Evolutionary conservation across 805 yeast genomes (phyloP).

Genomic region (Torulaspora quercuum): DNA sequence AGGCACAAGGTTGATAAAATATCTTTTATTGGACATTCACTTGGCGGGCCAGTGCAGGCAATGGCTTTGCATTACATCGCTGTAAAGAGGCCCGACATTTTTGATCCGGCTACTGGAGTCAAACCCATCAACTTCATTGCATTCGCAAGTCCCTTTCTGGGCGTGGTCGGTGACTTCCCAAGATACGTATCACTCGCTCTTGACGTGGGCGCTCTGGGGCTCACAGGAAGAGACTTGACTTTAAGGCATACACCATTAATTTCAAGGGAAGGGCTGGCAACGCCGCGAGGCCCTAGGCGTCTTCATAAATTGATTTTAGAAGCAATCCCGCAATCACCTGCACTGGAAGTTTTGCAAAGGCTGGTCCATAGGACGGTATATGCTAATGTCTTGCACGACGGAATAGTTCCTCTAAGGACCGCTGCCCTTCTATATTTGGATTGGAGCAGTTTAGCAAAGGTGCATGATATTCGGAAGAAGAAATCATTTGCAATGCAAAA

Average conservation of each 20-base stretch:
- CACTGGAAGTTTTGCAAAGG: conserved; percentile 55
- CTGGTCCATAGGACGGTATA: conserved; percentile 76
- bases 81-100: conserved; percentile 62
- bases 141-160: conserved; percentile 84
- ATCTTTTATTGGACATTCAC: conserved; percentile 88
- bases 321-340: conserved; percentile 71
- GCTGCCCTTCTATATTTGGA: conserved; percentile 82
- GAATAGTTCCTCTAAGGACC: conserved; percentile 91
- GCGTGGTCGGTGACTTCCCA: conserved; percentile 85
- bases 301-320: conserved; percentile 57
- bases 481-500: conserved; percentile 5
- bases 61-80: conserved; percentile 81
- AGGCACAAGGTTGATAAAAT: conserved; percentile 51
- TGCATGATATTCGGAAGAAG: conserved; percentile 37
- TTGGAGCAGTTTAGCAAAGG: conserved; percentile 67
- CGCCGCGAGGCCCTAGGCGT: conserved; percentile 14
- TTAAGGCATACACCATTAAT: conserved; percentile 44
- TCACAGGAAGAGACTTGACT: conserved; percentile 87
- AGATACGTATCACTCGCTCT: conserved; percentile 77
- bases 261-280: conserved; percentile 29
- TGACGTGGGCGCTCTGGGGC: conserved; percentile 86
- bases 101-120: conserved; percentile 43
- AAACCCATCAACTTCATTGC: conserved; percentile 77
- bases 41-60: conserved; percentile 90
- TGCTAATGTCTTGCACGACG: conserved; percentile 89